Percentiles rank a stretch among this genome's conserved stretches.
Conservation (phyloP, 495 filamentous ascomycete genomes). For the Cladorrhinum samala region DNA sequence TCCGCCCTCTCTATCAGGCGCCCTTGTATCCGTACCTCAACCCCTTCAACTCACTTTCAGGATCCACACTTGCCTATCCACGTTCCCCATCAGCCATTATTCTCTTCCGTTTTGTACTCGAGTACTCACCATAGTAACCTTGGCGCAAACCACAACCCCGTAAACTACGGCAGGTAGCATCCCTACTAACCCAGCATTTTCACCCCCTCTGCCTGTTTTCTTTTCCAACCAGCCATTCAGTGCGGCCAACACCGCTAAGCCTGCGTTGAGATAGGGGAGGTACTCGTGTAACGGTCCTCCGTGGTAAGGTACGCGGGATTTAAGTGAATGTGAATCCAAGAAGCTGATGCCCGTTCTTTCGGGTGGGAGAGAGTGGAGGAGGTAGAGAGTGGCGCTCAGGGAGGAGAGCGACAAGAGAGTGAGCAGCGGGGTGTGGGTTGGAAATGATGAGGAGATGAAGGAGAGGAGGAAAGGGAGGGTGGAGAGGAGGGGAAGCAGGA, state of each 20-base stretch:
- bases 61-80: slow-evolving; percentile 44
- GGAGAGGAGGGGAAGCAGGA: slow-evolving; percentile 49
- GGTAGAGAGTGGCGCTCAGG: background rate
- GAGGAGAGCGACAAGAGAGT: background rate
- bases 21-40: slow-evolving; percentile 55
- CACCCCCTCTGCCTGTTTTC: background rate
- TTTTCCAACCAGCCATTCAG: background rate
- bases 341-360: background rate
- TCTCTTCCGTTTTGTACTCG: background rate
- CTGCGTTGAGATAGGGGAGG: slow-evolving; percentile 34
- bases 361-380: background rate
- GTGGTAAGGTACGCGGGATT: too few relatives aligned
- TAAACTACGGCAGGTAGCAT: slow-evolving; percentile 39
- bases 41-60: slow-evolving; percentile 42
- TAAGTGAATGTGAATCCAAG: background rate
- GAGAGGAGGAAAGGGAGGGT: slow-evolving; percentile 48
- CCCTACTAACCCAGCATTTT: slow-evolving; percentile 12
- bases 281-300: slow-evolving; percentile 23
- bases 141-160: slow-evolving; percentile 39
- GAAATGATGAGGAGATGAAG: slow-evolving; percentile 28
- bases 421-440: background rate
- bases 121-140: slow-evolving; percentile 34
- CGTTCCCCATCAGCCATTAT: background rate
- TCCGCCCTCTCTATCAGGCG: slow-evolving; percentile 36
- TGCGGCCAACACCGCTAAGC: slow-evolving; percentile 28